Evolutionary conservation across 768 basidiomycete genomes (phyloP).

Genomic region (Hericium alpestre): DNA sequence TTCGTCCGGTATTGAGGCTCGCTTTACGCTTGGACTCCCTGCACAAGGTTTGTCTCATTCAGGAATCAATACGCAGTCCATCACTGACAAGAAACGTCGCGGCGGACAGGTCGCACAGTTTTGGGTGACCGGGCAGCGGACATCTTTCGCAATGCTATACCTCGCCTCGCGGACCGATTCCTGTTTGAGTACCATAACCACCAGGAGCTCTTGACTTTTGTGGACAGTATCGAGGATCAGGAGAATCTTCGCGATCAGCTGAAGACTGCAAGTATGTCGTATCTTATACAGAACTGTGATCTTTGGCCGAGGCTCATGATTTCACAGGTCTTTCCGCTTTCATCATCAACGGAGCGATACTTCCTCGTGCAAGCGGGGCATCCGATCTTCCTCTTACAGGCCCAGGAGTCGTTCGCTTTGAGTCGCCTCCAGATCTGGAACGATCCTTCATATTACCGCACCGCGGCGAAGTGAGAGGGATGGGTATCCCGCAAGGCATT

Average conservation of each 20-base stretch:
- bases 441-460: conserved; percentile 1
- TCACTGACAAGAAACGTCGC: neutral
- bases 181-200: neutral
- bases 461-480: conserved; percentile 8
- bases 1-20: conserved; percentile 7
- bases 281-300: neutral
- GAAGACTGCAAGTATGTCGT: neutral
- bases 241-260: neutral
- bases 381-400: conserved; percentile 8
- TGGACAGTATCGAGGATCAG: neutral
- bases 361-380: conserved; percentile 10
- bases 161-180: neutral
- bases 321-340: conserved; percentile 10
- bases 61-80: neutral
- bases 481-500: conserved; percentile 10
- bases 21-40: conserved; percentile 11
- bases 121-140: neutral
- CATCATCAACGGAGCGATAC: conserved; percentile 11
- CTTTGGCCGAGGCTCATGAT: neutral
- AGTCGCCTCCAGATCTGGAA: neutral
- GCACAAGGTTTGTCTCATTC: neutral
- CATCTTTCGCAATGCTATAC: neutral
- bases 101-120: neutral
- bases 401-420: neutral
- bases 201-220: neutral